phyloP scores from a whole-genome alignment of 1,139 yeast genomes.

The Suhomyces chickasaworum region DNA sequence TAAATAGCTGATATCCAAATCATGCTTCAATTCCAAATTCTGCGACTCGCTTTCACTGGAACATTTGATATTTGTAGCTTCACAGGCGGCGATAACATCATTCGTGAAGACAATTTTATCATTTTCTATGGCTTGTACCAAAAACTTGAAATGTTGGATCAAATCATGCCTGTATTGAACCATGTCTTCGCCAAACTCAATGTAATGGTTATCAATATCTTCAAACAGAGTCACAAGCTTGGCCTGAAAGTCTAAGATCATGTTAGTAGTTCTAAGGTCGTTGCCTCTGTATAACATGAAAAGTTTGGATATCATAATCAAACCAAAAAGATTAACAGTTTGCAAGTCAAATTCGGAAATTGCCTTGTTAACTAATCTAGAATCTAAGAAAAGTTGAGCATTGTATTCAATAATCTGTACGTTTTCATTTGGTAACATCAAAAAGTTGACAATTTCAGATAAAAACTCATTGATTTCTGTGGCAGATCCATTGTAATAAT shows the following conservation, averaged over 20 bases:
- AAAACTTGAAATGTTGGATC: conserved; percentile 20
- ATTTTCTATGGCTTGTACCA: conserved; percentile 12
- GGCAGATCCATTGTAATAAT: conserved; percentile 25
- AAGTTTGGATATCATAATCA: conserved; percentile 29
- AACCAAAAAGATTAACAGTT: conserved; percentile 39
- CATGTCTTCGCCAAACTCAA: conserved; percentile 42
- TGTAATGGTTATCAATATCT: conserved; percentile 52
- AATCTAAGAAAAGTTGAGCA: conserved; percentile 30
- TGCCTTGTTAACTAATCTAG: conserved; percentile 32
- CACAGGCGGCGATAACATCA: conserved; percentile 26
- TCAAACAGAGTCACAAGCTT: conserved; percentile 51
- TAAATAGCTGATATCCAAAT: conserved; percentile 31
- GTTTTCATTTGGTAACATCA: conserved; percentile 18
- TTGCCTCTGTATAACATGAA: conserved; percentile 24
- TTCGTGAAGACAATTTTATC: conserved; percentile 17
- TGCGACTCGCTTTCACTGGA: conserved; percentile 1
- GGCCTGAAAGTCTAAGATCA: conserved; percentile 37
- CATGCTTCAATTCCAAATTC: conserved; percentile 13
- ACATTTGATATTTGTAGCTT: conserved; percentile 15
- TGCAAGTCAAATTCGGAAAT: conserved; percentile 33
- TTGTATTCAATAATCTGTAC: conserved; percentile 18
- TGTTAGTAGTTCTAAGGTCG: conserved; percentile 19
- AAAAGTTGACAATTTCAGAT: conserved; percentile 32
- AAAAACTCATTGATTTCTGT: conserved; percentile 33
- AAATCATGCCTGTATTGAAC: conserved; percentile 27